These are phyloP conservation scores for Pythium utonaiense DNA, from an alignment of 352 stramenopile species.

Conservation along the genomic window DNA sequence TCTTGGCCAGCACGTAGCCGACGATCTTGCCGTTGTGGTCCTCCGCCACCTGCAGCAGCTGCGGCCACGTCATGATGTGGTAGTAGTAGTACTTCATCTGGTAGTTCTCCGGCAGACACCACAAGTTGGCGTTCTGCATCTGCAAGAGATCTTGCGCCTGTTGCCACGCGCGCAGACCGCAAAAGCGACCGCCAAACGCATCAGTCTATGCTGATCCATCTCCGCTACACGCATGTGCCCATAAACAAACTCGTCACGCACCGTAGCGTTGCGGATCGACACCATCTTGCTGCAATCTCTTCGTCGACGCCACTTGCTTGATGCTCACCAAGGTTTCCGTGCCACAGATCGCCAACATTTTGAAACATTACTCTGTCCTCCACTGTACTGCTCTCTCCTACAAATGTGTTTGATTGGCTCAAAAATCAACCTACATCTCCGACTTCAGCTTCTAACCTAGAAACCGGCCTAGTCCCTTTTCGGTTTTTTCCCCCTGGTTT, in stretches of 20 bases:
- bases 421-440: conserved; percentile 2
- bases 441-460: neutral
- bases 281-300: conserved; percentile 73
- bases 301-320: conserved; percentile 20
- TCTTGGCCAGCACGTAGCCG: conserved; percentile 99
- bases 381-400: conserved; percentile 1
- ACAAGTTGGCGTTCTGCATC: conserved; percentile 99
- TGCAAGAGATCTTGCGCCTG: conserved; percentile 94
- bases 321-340: conserved; percentile 13
- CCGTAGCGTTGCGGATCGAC: conserved; percentile 93
- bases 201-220: neutral
- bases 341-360: conserved; percentile 9
- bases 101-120: conserved; percentile 99
- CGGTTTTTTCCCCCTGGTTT: too few relatives aligned
- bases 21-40: conserved; percentile 98
- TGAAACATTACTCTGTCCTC: conserved; percentile 16
- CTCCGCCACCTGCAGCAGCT: conserved; percentile 98
- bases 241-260: conserved; percentile 23
- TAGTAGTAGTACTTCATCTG: conserved; percentile 99
- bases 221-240: neutral
- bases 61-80: conserved; percentile 98
- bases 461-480: neutral
- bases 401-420: neutral
- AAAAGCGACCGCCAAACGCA: neutral
- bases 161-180: neutral